Evolutionary conservation across 2,329 filamentous ascomycete genomes (phyloP), one percentile per base, ranked within the genome.

Genomic region (Tolypocladium guangdongense): DNA sequence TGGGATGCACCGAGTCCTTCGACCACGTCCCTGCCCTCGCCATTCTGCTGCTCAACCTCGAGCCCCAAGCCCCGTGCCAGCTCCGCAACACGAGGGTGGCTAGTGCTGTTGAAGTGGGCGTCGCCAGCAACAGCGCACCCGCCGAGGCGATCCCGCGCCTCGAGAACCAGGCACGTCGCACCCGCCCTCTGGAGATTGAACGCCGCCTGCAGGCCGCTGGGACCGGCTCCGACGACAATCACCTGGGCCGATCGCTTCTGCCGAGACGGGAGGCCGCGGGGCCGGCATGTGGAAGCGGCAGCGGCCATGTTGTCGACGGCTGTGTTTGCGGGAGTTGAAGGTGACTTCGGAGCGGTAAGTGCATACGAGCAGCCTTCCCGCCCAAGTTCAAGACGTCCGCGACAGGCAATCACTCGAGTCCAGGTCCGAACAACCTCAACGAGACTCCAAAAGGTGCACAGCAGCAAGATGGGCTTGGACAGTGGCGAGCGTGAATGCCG

Each of bases 191-290:
- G 61, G 3, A 63, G 50, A 8, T 58, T 52, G 51, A 52, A 49
- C 12, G 63, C 60, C 12, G 62, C 57, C 27, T 62, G 56, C 27
- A 65, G 58, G 37, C 63, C 63, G 47, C 60, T 59, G 43, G 62
- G 56, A 37, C 60, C 55, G 36, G 55, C 62, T 18, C 62, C 62
- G 33, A 64, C 57, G 43, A 64, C 55, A 27, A 64, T 57, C 33
- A 64, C 61, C 45, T 63, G 54, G 30, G 60, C 58, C 5, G 57
- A 60, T 37, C 41, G 41, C 41, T 49, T 38, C 14, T 43, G 51
- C 43, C 12, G 49, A 11, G 47, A 33, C 50, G 24, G 27, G 47
- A 52, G 22, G 45, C 39, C 45, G 35, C 54, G 53, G 51, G 47
- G 50, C 35, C 52, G 50, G 30, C 24, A 22, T 22, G 8, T 10